These are phyloP conservation scores for Chenopodium formosanum DNA, from an alignment of 148 eudicot genomes.

Conservation along the genomic window DNA sequence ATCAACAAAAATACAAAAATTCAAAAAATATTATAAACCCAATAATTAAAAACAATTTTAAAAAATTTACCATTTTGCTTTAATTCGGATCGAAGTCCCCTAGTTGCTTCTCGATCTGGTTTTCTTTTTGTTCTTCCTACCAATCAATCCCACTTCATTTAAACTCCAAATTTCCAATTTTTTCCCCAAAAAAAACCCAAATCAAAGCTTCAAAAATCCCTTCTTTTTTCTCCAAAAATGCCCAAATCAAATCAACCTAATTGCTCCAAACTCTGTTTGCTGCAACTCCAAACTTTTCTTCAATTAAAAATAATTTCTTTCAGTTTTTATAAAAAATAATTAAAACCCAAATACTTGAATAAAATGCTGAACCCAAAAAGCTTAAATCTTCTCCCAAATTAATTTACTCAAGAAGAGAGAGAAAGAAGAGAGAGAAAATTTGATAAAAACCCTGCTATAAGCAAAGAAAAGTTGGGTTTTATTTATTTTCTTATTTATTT, in stretches of 20 bases:
- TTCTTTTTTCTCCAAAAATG: background rate
- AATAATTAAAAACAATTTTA: background rate
- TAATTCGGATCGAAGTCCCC: constrained; percentile 44
- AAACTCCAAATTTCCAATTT: constrained; percentile 13
- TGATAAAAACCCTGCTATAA: constrained; percentile 27
- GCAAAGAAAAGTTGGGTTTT: constrained; percentile 2
- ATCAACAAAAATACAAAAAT: background rate
- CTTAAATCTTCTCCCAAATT: constrained; percentile 15
- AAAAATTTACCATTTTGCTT: constrained; percentile 47
- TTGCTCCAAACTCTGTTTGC: constrained; percentile 15
- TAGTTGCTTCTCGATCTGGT: constrained; percentile 29
- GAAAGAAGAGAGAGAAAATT: background rate
- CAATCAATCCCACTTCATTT: constrained; percentile 14
- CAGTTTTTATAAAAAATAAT: background rate
- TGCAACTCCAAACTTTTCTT: background rate
- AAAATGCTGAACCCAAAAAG: constrained; percentile 19
- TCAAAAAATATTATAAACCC: constrained; percentile 4
- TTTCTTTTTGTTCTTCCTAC: background rate
- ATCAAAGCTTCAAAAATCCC: constrained; percentile 6
- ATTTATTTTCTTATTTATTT: background rate
- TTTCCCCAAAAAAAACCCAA: constrained; percentile 11
- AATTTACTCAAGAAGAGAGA: background rate
- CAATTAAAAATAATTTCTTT: background rate
- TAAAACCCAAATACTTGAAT: constrained; percentile 24
- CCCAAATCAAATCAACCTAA: constrained; percentile 31